Percentiles rank a stretch among this genome's conserved stretches.
Conservation (phyloP, 495 filamentous ascomycete species). For the Oidiodendron maius region DNA sequence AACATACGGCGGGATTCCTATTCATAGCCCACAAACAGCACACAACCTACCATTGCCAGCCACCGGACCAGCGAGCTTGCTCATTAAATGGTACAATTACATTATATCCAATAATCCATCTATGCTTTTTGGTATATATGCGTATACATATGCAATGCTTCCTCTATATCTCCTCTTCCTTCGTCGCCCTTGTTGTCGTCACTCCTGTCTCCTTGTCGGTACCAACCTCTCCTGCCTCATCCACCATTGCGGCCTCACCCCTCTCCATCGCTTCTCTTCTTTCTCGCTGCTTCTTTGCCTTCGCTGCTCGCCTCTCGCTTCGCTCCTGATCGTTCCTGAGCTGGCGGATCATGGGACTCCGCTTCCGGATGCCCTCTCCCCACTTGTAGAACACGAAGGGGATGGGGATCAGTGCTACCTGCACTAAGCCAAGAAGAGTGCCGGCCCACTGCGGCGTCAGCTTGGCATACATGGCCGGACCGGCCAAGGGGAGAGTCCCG, state of each 20-base stretch:
- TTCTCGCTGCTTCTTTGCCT: slow-evolving; percentile 8
- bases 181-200: too few species aligned
- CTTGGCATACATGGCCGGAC: slow-evolving; percentile 61
- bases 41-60: too few species aligned
- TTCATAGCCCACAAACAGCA: too few species aligned
- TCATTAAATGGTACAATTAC: too few species aligned
- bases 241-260: neutral
- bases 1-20: too few species aligned
- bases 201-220: slow-evolving; percentile 5
- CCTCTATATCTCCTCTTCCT: too few species aligned
- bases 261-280: slow-evolving; percentile 3
- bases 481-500: slow-evolving; percentile 67
- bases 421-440: slow-evolving; percentile 64
- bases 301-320: slow-evolving; percentile 11
- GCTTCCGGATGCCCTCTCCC: slow-evolving; percentile 60
- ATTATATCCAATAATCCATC: too few species aligned
- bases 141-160: too few species aligned
- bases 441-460: slow-evolving; percentile 75
- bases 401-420: slow-evolving; percentile 68
- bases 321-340: slow-evolving; percentile 63
- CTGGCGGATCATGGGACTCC: slow-evolving; percentile 56
- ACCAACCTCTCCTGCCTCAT: neutral
- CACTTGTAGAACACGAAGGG: slow-evolving; percentile 75
- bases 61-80: too few species aligned
- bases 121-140: too few species aligned